These are phyloP conservation scores for Melaleuca alternifolia DNA, from an alignment of 345 rosid genomes.

Conservation along the genomic window DNA sequence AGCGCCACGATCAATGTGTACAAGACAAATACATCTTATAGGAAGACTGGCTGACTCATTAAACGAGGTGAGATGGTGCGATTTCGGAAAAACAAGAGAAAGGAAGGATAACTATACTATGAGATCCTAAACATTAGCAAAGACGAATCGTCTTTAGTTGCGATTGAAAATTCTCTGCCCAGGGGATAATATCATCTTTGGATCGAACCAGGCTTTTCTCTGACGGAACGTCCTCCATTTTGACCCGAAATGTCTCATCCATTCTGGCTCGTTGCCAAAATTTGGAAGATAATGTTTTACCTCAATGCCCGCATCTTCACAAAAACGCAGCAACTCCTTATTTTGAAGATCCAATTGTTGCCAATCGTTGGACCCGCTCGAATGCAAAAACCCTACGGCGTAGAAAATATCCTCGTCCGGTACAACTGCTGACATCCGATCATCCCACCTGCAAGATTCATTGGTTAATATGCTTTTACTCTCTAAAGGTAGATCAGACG, in stretches of 20 bases:
- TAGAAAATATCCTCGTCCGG: conserved; percentile 81
- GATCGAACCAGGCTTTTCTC: conserved; percentile 68
- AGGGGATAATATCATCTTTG: conserved; percentile 60
- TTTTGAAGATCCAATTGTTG: conserved; percentile 45
- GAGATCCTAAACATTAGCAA: not conserved
- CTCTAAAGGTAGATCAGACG: not conserved
- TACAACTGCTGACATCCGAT: conserved; percentile 48
- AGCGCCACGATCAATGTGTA: not conserved
- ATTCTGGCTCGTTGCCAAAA: conserved; percentile 32
- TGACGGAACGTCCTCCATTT: conserved; percentile 53
- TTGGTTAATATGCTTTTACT: not conserved
- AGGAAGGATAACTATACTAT: not conserved
- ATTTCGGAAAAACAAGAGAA: not conserved
- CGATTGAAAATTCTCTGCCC: conserved; percentile 73
- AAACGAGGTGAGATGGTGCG: not conserved
- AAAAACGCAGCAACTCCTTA: conserved; percentile 36
- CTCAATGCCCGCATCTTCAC: conserved; percentile 40
- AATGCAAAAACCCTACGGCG: conserved; percentile 65
- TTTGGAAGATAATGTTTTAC: conserved; percentile 66
- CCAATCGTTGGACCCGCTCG: conserved; percentile 55
- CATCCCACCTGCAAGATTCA: conserved; percentile 60
- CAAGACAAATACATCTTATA: not conserved
- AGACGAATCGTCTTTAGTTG: not conserved
- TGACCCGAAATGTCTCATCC: conserved; percentile 71
- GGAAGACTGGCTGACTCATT: not conserved